Base-by-base conservation (phyloP, 371 early-diverging fungal species). In the Mortierella sp. region DNA sequence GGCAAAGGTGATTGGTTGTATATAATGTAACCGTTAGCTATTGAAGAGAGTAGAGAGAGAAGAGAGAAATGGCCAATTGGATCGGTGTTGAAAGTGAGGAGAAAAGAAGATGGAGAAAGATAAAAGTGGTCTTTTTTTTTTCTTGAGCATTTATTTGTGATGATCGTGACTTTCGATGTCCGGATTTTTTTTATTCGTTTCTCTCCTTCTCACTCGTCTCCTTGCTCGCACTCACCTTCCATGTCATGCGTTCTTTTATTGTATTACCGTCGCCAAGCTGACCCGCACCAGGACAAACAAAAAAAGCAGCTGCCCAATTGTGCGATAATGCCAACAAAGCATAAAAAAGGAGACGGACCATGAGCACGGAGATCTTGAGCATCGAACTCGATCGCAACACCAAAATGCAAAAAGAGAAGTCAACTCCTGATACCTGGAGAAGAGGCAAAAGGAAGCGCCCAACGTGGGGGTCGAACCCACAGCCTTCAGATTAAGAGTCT, bases 401-500 rank as follows among this genome's bases (percentile, higher is more conserved):
- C 42, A 5, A 38, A 38, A 38, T 38, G n/a, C 24, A n/a, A 55
- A n/a, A 55, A 2, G n/a, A 55, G 14, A 52, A 14, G 19, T 21
- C 21, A 21, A n/a, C n/a, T 55, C n/a, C 55, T 55, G 21, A 24
- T 55, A 38, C 42, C 42, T 2, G 50, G 16, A 1, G 50, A 16
- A 50, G 16, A 16, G 14, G 13, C 1, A 48, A 9, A 14, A 48
- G 8, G 6, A 26, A 84, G 63, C 89, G 95, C 95, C 96, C 96
- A 91, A 94, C 92, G 95, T 91, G 96, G 96, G 97, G 95, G 94
- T 96, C 96, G 96, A 97, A 97, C 96, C 96, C 97, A 91, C 96
- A 96, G 94, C 97, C 96, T 95, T 95, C 93, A 96, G 96, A 95
- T 97, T 96, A 97, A 96, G 95, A 97, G 97, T 95, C 97, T 96